Conservation (phyloP, 108 stramenopile species). For the Nannochloropsis salina region DNA sequence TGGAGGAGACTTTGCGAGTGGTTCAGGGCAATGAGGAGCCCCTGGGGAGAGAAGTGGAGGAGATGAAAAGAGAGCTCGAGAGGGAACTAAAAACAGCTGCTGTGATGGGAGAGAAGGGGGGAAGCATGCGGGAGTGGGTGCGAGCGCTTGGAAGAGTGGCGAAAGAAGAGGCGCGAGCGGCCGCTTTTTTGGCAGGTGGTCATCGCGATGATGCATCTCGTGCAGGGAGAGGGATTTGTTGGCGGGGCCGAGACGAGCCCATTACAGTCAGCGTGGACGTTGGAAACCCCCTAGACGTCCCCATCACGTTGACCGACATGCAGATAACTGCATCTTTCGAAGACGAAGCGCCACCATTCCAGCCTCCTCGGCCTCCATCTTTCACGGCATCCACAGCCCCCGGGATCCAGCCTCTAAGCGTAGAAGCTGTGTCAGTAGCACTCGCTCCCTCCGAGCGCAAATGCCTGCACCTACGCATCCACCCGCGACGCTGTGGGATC, state of each 20-base stretch:
- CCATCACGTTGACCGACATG: not conserved
- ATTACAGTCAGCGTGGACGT: not conserved
- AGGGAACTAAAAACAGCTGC: not conserved
- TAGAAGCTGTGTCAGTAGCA: not conserved
- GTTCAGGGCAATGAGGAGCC: not conserved
- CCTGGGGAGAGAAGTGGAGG: not conserved
- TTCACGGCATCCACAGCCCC: not conserved
- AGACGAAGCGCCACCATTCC: not conserved
- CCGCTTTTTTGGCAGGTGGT: not conserved
- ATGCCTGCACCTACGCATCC: not conserved
- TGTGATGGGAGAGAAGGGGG: conserved; percentile 8
- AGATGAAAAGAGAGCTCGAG: not conserved
- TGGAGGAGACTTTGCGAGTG: not conserved
- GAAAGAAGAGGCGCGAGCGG: conserved; percentile 7
- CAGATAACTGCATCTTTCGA: not conserved
- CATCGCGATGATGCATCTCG: not conserved
- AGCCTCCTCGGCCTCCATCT: not conserved
- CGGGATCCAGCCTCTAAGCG: not conserved
- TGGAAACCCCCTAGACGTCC: not conserved
- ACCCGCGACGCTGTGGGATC: not conserved
- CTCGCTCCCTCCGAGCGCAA: not conserved
- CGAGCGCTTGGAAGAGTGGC: not conserved
- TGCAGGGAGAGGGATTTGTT: not conserved
- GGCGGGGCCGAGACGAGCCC: not conserved
- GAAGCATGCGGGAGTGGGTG: conserved; percentile 14